These are phyloP conservation scores for Moesziomyces sp. DNA, from an alignment of 1,284 basidiomycete species.

Conservation along the genomic window DNA sequence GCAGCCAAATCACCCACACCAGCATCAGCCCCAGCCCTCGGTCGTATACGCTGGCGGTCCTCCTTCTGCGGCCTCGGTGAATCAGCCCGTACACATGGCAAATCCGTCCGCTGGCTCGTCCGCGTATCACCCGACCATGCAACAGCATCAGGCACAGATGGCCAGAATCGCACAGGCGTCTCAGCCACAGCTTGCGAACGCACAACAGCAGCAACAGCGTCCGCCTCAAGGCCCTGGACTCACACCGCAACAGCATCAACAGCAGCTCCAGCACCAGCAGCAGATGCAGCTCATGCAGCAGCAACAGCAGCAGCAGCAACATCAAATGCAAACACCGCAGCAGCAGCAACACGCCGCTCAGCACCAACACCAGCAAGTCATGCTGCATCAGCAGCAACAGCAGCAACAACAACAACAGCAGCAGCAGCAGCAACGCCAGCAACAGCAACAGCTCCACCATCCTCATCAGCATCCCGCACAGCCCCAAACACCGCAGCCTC, in stretches of 20 bases:
- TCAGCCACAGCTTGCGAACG: constrained; percentile 34
- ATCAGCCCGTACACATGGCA: constrained; percentile 20
- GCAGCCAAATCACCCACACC: constrained; percentile 20
- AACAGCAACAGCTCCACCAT: constrained; percentile 17
- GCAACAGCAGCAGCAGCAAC: constrained; percentile 12
- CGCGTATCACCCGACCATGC: constrained; percentile 46
- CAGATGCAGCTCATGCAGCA: constrained; percentile 7
- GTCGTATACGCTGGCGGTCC: constrained; percentile 18
- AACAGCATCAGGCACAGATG: constrained; percentile 47
- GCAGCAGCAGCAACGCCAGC: constrained; percentile 18
- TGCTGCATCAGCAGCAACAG: constrained; percentile 3
- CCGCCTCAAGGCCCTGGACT: too few species aligned
- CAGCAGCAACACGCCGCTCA: constrained; percentile 24
- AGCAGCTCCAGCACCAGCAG: constrained; percentile 19
- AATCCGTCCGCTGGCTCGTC: constrained; percentile 20
- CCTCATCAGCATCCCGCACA: constrained; percentile 19
- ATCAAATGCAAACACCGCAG: constrained; percentile 30
- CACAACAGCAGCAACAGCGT: constrained; percentile 20
- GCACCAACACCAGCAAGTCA: constrained; percentile 14
- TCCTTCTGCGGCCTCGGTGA: constrained; percentile 2
- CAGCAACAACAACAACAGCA: constrained; percentile 12
- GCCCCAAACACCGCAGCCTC: constrained; percentile 15
- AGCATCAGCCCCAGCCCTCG: constrained; percentile 19
- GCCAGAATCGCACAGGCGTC: constrained; percentile 32
- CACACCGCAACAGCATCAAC: constrained; percentile 11